Evolutionary conservation across 345 rosid genomes (phyloP), one percentile per base, ranked within the genome.

Genomic region (Microcos paniculata): DNA sequence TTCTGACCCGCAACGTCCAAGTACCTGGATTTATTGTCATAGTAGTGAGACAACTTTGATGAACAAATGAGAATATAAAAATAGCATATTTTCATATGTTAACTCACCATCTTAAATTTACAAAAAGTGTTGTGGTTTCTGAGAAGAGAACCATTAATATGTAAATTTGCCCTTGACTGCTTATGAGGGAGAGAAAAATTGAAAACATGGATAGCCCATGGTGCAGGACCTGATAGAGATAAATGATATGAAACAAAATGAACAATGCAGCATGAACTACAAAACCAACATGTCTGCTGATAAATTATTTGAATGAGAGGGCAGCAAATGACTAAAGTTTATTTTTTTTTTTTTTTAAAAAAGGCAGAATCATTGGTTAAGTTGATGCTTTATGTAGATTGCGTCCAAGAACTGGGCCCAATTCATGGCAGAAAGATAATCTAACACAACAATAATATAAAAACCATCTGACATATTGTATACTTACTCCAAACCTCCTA

Each of bases 401-500:
- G 24, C 38, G 13, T 23, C 9, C 21, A 2, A 58, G 62, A 53
- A n/a, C 55, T 59, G 18, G 9, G 42, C 9, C 9, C 64, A 70
- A 61, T 70, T 18, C 28, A 26, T 12, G 10, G 35, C 46, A 40
- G 71, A 24, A 35, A 59, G n/a, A 30, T 30, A 59, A 59, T 31
- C 43, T 62, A 7, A 62, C 23, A 61, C 42, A 18, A 33, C 65
- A 62, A 33, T 30, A 62, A 62, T 51, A 57, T 38, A 38, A 7
- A 19, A 16, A 72, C 62, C 48, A 72, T 53, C 62, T 30, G 65
- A 35, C 67, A 59, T 38, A 35, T 74, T 85, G 93, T 90, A n/a
- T 88, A 93, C 97, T 76, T 91, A 91, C 82, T 90, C 97, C 81
- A 84, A 40, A 71, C 97, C 93, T 76, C 98, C 97, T 70, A 93